Evolutionary conservation across 164 flowering plant species (phyloP).

Genomic region (Platanus orientalis): DNA sequence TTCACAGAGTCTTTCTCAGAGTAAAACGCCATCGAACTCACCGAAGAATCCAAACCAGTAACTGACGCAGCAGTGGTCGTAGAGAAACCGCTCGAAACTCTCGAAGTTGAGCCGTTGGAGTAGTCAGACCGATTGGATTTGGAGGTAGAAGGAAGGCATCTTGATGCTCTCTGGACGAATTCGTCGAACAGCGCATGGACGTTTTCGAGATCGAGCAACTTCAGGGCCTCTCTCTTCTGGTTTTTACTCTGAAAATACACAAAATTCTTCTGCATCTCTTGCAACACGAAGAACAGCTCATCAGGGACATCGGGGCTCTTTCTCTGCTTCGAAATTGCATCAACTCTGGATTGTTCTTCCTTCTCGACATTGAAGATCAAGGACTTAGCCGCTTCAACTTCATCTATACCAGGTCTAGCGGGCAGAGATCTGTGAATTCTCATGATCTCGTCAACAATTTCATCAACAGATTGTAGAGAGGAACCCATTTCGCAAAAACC

Average conservation of each 20-base stretch:
- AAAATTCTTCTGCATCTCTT: slow-evolving; percentile 40
- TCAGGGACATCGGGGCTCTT: slow-evolving; percentile 32
- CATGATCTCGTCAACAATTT: slow-evolving; percentile 60
- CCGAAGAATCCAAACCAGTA: slow-evolving; percentile 11
- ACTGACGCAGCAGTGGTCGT: slow-evolving; percentile 5
- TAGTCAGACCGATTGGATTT: slow-evolving; percentile 4
- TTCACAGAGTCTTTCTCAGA: slow-evolving; percentile 14
- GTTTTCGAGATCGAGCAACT: slow-evolving; percentile 39
- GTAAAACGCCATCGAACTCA: slow-evolving; percentile 8
- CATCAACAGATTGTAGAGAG: slow-evolving; percentile 25
- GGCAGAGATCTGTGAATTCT: slow-evolving; percentile 68
- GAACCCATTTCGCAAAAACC: slow-evolving; percentile 16
- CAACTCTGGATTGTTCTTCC: slow-evolving; percentile 53
- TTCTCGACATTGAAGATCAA: slow-evolving; percentile 56
- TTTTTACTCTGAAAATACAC: slow-evolving; percentile 36
- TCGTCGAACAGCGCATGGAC: slow-evolving; percentile 38
- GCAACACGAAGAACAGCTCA: slow-evolving; percentile 36
- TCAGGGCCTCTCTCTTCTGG: slow-evolving; percentile 39
- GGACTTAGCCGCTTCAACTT: slow-evolving; percentile 54
- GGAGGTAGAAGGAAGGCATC: slow-evolving; percentile 35
- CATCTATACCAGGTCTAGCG: slow-evolving; percentile 52
- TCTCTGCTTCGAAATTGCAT: slow-evolving; percentile 31
- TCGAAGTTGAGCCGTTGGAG: slow-evolving; percentile 14
- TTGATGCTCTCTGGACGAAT: slow-evolving; percentile 46
- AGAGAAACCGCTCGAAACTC: slow-evolving; percentile 8